Evolutionary conservation across 345 rosid species (phyloP), one percentile per base, ranked within the genome.

Genomic region (Gossypium rotundifolium): DNA sequence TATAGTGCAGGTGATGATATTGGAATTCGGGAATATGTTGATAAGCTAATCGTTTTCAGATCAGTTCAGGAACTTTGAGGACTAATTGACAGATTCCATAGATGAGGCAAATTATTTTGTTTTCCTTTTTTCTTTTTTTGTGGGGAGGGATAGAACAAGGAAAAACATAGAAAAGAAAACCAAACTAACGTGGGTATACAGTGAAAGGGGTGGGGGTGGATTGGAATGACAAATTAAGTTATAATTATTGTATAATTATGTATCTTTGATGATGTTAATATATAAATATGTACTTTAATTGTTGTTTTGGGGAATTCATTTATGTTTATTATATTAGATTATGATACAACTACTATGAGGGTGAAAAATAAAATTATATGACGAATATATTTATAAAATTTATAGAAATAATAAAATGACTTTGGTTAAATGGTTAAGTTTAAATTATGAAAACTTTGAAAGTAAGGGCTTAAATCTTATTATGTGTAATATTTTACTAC

Each of bases 11-110:
- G n/a, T 22, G 70, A 48, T 44, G 80, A 79, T 51, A 17, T 73
- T 71, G 80, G 81, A 29, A 76, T 89, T 58, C n/a, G 78, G 63
- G 84, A 84, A 49, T 76, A 27, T 52, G 82, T 87, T 68, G 94
- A 88, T 72, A 70, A 72, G 68, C 78, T 78, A 63, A 72, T 90
- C 65, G 45, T 79, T 68, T 90, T 90, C 84, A 82, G 83, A 64
- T 12, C 52, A 48, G 71, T 74, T 65, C 81, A 84, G 25, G 74
- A 82, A 78, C 18, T 74, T 71, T 82, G 57, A 60, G 52, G 52
- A 48, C 52, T 48, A 48, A 48, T 48, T 48, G 14, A 48, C 52
- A 48, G 14, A 11, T 48, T 33, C 7, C 40, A 33, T 33, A 33
- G 40, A 33, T 33, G 40, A 33, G 40, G 40, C 40, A 33, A 33